Base-by-base conservation (phyloP, 768 basidiomycete species). In the Kwoniella dejecticola region DNA sequence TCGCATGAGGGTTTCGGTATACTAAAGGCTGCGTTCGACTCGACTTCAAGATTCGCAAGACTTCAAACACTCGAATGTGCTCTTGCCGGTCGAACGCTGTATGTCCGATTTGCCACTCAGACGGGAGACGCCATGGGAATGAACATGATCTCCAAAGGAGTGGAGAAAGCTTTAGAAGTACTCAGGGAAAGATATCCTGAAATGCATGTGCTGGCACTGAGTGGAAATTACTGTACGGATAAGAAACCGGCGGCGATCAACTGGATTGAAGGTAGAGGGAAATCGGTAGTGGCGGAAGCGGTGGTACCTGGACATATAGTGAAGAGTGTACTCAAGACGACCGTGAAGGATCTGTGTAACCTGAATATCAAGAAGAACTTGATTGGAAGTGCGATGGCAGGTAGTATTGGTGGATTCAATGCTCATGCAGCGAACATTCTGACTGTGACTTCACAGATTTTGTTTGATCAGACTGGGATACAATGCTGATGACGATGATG, bases 101-200 rank as follows among this genome's bases (percentile, higher is more conserved):
- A 87, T 76, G 87, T 97, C 23, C 86, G 96, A 47, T 97, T 99
- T 74, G 89, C 89, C 60, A 96, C 93, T 13, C 87, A 86, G 56
- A 98, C 96, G 0, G 96, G 94, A 29, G 95, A 98, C 73, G 95
- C 96, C 41, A 99, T 98, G 95, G 96, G 96, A 17, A 99, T 99
- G 96, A 99, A 99, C 83, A 99, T 98, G 96, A 96, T 98, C 75
- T 90, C 89, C 8, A 99, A 99, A 81, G 96, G 94, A 2, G 93
- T 92, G 10, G 96, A 98, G 82, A 90, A 89, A 80, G 93, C 93
- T 21, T 84, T 99, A 12, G 91, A 89, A 72, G 84, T 83, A 21
- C 71, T 82, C 60, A 83, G 84, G 68, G 82, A 83, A 50, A 79
- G 87, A 71, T 99, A 91, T 82, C 95, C 95, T 3, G 87, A 88